These are phyloP conservation scores for Medicago truncatula DNA, from an alignment of 306 rosid species.

Conservation along the genomic window MtrunA17r5.0-ANR NC_053043.1:51363501-51364000, in stretches of 20 bases:
- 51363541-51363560: neutral
- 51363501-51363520: too few relatives aligned
- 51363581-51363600: neutral
- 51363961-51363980: neutral
- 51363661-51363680: constrained; percentile 35
- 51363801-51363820: neutral
- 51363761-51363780: too few relatives aligned
- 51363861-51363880: constrained; percentile 29
- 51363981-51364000: neutral
- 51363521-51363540: neutral
- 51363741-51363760: too few relatives aligned
- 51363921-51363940: constrained; percentile 39
- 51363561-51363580: neutral
- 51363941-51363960: constrained; percentile 31
- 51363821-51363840: neutral
- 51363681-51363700: constrained; percentile 28
- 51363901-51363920: neutral
- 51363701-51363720: neutral
- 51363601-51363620: too few relatives aligned
- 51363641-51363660: neutral
- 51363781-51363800: too few relatives aligned
- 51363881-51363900: neutral
- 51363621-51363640: neutral
- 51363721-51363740: too few relatives aligned
- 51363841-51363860: neutral